Percentiles rank a stretch among this genome's conserved stretches.
phyloP scores from a whole-genome alignment of 148 eudicot species.

The Chenopodium berlandieri region DNA sequence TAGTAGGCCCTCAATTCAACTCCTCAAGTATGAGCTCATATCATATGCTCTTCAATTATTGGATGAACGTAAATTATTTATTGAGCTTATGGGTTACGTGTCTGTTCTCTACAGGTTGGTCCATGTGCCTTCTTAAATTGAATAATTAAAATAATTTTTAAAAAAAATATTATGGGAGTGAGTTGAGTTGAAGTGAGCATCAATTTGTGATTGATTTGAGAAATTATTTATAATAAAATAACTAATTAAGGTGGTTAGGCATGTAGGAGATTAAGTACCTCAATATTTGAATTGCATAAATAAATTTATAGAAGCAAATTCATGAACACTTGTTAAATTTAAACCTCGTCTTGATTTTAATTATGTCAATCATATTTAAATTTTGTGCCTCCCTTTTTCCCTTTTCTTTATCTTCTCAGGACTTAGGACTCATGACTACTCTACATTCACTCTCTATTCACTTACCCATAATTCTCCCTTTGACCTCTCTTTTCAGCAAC shows the following conservation, averaged over 20 bases:
- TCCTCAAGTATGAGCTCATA: constrained; percentile 2
- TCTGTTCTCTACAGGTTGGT: constrained; percentile 27
- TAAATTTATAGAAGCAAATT: too few relatives aligned
- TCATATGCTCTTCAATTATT: constrained; percentile 33
- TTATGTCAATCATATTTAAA: too few relatives aligned
- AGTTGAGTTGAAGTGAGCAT: background rate
- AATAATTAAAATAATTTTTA: too few relatives aligned
- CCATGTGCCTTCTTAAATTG: constrained; percentile 21
- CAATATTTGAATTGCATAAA: too few relatives aligned
- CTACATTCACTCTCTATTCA: too few relatives aligned
- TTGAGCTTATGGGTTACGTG: constrained; percentile 19
- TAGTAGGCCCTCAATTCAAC: background rate
- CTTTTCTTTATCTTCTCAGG: too few relatives aligned
- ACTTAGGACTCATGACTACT: too few relatives aligned
- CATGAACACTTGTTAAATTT: too few relatives aligned
- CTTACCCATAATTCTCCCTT: too few relatives aligned
- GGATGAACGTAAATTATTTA: constrained; percentile 14
- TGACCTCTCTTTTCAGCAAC: too few relatives aligned
- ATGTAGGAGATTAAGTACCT: background rate
- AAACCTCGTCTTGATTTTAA: too few relatives aligned
- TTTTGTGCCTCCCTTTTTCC: too few relatives aligned
- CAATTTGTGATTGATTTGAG: background rate
- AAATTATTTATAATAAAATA: background rate
- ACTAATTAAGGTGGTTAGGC: background rate
- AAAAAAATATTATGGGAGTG: background rate